Evolutionary conservation across 179 eudicot species (phyloP), one percentile per base, ranked within the genome.

Genomic region (Carnegiea gigantea): DNA sequence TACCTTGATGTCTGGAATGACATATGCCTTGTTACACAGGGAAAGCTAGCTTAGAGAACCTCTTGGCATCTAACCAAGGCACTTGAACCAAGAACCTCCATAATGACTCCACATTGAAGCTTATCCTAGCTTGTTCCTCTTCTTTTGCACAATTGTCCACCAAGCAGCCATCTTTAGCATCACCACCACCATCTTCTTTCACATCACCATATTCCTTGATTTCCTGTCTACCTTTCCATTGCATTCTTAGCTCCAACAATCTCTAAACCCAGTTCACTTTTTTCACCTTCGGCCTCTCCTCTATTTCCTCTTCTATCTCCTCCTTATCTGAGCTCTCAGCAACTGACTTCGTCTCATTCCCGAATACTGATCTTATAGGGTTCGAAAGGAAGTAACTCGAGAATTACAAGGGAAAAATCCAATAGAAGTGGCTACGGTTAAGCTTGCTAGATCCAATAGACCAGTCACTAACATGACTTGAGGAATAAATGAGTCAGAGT

Each of bases 11-110:
- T 89, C 89, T 2, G 89, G 84, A 75, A 93, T 95, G 21, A 38
- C 84, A 84, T 95, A 93, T 30, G 98, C 96, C 88, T 86, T 87
- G 91, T 95, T 89, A 88, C 94, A 89, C 48, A 95, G 30, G 86
- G 87, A 83, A 89, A 77, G 98, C 95, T 73, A 93, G 79, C 62
- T 88, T 86, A 53, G 96, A 87, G 80, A 92, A 88, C 79, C 80
- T 87, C 84, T 87, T 88, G 1, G 94, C 84, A 81, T 95, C 97
- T 3, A 90, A 87, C 94, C 90, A 91, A 23, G 95, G 82, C 30
- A 88, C 96, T 40, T 20, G 81, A 74, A 38, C 84, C 73, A 95
- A 82, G 86, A 95, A 79, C 44, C 81, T 77, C 18, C 91, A 87
- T 84, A 93, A 92, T 9, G 84, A 77, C 24, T 90, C 87, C 1